phyloP scores from a whole-genome alignment of 306 rosid species.

The Macrotyloma uniflorum region DNA sequence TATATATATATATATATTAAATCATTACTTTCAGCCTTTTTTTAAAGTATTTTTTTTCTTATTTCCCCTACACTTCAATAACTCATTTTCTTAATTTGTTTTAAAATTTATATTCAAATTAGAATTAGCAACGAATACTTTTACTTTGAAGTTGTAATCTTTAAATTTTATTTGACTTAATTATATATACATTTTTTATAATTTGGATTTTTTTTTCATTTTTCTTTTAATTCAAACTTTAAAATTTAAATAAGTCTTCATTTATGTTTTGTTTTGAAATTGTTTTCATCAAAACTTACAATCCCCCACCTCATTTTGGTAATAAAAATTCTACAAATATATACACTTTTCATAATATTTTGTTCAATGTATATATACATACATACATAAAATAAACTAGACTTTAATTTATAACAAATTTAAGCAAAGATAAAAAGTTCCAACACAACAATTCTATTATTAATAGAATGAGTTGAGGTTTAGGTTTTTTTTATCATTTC shows the following conservation, averaged over 20 bases:
- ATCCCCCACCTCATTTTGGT: background rate
- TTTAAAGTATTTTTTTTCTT: too few species aligned
- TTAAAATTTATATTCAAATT: too few species aligned
- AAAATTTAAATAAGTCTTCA: too few species aligned
- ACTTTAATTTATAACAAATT: background rate
- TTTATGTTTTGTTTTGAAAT: background rate
- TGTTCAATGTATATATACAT: background rate
- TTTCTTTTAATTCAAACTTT: too few species aligned
- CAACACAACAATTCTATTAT: constrained; percentile 1
- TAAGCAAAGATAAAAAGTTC: background rate
- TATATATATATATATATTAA: too few species aligned
- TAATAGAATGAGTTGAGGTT: constrained; percentile 24
- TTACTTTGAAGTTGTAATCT: background rate
- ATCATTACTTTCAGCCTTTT: too few species aligned
- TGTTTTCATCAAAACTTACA: background rate
- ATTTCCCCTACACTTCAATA: too few species aligned
- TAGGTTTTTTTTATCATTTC: constrained; percentile 11
- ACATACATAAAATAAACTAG: background rate
- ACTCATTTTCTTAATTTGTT: too few species aligned
- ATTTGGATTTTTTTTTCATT: background rate
- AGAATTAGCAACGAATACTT: background rate
- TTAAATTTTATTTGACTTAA: background rate
- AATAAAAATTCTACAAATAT: background rate
- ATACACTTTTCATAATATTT: background rate
- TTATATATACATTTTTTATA: background rate